phyloP scores from a whole-genome alignment of 495 filamentous ascomycete genomes.

The Talaromyces adpressus region DNA sequence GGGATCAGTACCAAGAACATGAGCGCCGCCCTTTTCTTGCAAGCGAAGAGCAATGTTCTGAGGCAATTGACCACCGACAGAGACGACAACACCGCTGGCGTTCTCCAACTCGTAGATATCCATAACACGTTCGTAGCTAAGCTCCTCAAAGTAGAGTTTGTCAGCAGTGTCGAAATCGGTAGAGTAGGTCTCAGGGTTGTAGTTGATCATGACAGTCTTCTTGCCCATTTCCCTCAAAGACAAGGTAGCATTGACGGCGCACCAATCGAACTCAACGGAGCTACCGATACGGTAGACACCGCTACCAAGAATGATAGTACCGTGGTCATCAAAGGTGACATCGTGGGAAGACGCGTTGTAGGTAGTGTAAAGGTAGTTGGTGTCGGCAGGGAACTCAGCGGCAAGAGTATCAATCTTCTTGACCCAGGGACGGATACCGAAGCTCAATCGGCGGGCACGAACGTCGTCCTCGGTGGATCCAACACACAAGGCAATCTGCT shows the following conservation, averaged over 20 bases:
- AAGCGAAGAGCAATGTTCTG: slow-evolving; percentile 95
- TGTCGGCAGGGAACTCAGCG: slow-evolving; percentile 95
- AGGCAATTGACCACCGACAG: slow-evolving; percentile 90
- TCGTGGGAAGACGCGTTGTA: slow-evolving; percentile 97
- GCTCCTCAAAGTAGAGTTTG: slow-evolving; percentile 92
- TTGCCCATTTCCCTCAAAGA: slow-evolving; percentile 84
- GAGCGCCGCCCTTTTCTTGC: slow-evolving; percentile 85
- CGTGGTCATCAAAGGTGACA: slow-evolving; percentile 91
- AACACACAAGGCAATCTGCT: slow-evolving; percentile 85
- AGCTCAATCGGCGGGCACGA: slow-evolving; percentile 73
- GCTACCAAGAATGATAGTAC: slow-evolving; percentile 80
- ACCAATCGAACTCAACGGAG: slow-evolving; percentile 99
- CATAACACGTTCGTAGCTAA: slow-evolving; percentile 96
- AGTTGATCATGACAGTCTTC: slow-evolving; percentile 99
- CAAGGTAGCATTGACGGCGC: slow-evolving; percentile 86
- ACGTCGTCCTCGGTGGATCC: slow-evolving; percentile 83
- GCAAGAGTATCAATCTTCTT: slow-evolving; percentile 98
- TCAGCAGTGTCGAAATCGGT: slow-evolving; percentile 96
- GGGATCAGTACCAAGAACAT: slow-evolving; percentile 85
- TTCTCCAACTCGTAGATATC: slow-evolving; percentile 95
- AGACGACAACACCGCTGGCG: slow-evolving; percentile 85
- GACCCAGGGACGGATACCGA: slow-evolving; percentile 82
- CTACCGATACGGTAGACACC: slow-evolving; percentile 96
- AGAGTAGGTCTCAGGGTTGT: slow-evolving; percentile 80
- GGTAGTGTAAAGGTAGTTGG: slow-evolving; percentile 96